Evolutionary conservation across 1,139 yeast species (phyloP), one percentile per base, ranked within the genome.

Genomic region (Kodamaea derodonti): DNA sequence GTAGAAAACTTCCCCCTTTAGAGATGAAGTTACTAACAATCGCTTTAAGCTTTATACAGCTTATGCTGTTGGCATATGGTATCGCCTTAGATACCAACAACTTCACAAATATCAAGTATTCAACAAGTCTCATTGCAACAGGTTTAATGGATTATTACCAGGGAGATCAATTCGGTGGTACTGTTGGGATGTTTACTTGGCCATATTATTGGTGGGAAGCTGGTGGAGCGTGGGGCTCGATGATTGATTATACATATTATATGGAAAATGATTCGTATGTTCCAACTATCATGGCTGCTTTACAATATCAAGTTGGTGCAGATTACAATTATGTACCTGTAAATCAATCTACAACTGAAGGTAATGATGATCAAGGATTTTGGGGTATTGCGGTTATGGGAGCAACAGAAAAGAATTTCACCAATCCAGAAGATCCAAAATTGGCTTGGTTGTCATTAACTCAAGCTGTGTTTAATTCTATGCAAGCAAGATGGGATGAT

Each of bases 191-290:
- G 82, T 86, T 87, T 56, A 63, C 70, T 13, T 54, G 67, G 43
- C 95, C 95, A 2, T 84, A 84, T 63, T 85, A 83, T 66, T 87
- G 96, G 96, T 87, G 95, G 95, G 85, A 83, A 62, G 92, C 94
- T 29, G 95, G 95, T 44, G 95, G 87, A 39, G 87, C 85, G 1
- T 81, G 86, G 78, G 92, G 90, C 10, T 74, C 86, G 9, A 51
- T 86, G 61, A 62, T 86, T 34, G 90, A 83, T 54, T 82, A 79
- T 52, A 67, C 80, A 49, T 73, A 64, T 46, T 73, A 74, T 52
- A 79, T 87, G 56, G 63, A 74, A 23, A 80, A 85, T 57, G 72
- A 72, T 48, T 74, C 86, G 1, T 81, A 68, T 49, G 76, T 70
- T 40, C 65, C 67, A 4, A 46, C 74, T 18, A 69, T 84, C 42